Conservation (phyloP, 768 basidiomycete species). For the Boletus subparvulus region DNA sequence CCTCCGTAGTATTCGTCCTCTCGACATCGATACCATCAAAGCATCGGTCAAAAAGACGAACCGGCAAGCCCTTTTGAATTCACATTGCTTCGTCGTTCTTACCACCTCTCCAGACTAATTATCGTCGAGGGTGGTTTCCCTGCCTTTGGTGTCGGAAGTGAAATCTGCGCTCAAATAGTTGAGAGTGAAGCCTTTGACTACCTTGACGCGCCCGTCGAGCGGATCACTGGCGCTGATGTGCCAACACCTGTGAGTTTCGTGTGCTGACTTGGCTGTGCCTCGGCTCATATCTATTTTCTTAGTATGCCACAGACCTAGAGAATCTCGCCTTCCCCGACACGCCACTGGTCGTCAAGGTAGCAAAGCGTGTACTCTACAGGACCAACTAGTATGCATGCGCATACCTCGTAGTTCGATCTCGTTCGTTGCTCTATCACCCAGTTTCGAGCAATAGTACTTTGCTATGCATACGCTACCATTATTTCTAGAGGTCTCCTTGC, state of each 20-base stretch:
- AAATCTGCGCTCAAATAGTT: slow-evolving; percentile 96
- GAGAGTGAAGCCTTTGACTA: slow-evolving; percentile 99
- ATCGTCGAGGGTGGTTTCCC: slow-evolving; percentile 99
- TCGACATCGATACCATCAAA: slow-evolving; percentile 97
- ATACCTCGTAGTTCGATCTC: slow-evolving; percentile 8
- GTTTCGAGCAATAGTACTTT: slow-evolving; percentile 17
- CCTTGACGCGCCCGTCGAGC: slow-evolving; percentile 97
- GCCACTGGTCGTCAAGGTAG: slow-evolving; percentile 87
- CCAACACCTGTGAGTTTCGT: slow-evolving; percentile 81
- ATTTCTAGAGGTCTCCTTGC: slow-evolving; percentile 10
- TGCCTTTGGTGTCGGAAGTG: slow-evolving; percentile 95
- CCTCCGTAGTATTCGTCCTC: slow-evolving; percentile 90
- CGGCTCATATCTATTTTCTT: slow-evolving; percentile 12
- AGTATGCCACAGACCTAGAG: slow-evolving; percentile 93
- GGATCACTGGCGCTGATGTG: slow-evolving; percentile 95
- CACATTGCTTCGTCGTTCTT: not conserved
- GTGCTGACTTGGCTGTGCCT: slow-evolving; percentile 5
- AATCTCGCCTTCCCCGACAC: slow-evolving; percentile 92
- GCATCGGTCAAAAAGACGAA: slow-evolving; percentile 98
- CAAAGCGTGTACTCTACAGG: slow-evolving; percentile 89
- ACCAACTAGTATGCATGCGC: slow-evolving; percentile 56
- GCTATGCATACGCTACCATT: slow-evolving; percentile 13
- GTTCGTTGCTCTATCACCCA: slow-evolving; percentile 12
- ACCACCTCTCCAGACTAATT: slow-evolving; percentile 57
- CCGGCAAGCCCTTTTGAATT: slow-evolving; percentile 49